phyloP scores from a whole-genome alignment of 2,329 filamentous ascomycete genomes.

The Xylariaceae sp. region DNA sequence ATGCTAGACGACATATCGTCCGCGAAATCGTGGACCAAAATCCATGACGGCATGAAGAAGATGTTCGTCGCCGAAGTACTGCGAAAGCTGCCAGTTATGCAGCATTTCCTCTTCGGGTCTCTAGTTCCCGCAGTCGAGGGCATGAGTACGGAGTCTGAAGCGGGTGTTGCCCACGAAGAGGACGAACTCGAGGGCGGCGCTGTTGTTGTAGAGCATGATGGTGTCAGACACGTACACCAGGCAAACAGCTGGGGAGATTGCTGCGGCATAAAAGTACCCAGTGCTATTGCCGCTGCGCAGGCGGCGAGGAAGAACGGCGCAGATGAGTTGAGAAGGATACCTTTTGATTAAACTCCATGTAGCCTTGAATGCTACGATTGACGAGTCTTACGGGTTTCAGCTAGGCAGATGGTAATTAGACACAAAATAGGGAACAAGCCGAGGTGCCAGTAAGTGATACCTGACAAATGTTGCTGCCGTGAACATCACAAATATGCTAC shows the following conservation, averaged over 20 bases:
- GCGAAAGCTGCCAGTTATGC: slow-evolving; percentile 93
- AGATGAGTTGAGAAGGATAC: slow-evolving; percentile 66
- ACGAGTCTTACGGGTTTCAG: too few species aligned
- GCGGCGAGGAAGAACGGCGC: slow-evolving; percentile 75
- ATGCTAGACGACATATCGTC: slow-evolving; percentile 98
- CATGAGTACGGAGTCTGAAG: slow-evolving; percentile 67
- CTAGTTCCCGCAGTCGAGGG: slow-evolving; percentile 74
- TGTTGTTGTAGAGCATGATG: slow-evolving; percentile 59
- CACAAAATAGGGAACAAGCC: too few species aligned
- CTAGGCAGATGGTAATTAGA: too few species aligned
- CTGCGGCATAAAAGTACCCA: slow-evolving; percentile 96
- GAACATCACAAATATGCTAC: too few species aligned
- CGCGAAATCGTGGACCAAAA: slow-evolving; percentile 84
- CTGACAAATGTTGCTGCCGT: too few species aligned
- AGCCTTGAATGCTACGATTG: background rate
- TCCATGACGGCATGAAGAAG: slow-evolving; percentile 89
- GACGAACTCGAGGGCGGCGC: slow-evolving; percentile 53
- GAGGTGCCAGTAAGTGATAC: too few species aligned
- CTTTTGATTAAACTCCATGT: slow-evolving; percentile 61
- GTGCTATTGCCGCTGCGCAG: slow-evolving; percentile 83
- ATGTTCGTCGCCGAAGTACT: slow-evolving; percentile 96
- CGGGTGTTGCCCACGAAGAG: slow-evolving; percentile 42
- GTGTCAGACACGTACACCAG: slow-evolving; percentile 67
- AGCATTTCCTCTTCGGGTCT: slow-evolving; percentile 92
- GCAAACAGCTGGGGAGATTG: slow-evolving; percentile 86